Evolutionary conservation across 225 moss, liverwort and hornwort species (phyloP).

Genomic region (Lunularia cruciata): DNA sequence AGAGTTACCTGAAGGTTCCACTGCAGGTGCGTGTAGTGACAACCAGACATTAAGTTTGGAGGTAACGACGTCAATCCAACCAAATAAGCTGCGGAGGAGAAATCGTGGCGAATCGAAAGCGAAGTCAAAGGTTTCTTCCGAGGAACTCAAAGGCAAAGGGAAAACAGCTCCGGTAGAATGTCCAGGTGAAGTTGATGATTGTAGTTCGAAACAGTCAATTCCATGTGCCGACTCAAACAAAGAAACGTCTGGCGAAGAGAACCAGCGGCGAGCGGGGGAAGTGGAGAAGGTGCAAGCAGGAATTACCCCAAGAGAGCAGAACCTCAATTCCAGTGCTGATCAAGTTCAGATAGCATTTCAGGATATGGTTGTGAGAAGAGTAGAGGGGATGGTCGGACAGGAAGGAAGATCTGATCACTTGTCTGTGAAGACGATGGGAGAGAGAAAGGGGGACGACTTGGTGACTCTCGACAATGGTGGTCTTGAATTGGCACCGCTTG

Average conservation of each 20-base stretch:
- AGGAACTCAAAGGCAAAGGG: not conserved
- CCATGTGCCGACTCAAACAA: not conserved
- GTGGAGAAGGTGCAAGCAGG: not conserved
- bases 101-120: slow-evolving; percentile 10
- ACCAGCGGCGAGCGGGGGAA: not conserved
- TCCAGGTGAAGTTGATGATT: not conserved
- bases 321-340: not conserved
- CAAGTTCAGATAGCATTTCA: not conserved
- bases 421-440: not conserved
- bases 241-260: not conserved
- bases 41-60: not conserved
- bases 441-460: not conserved
- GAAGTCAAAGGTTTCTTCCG: not conserved
- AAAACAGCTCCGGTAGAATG: not conserved
- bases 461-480: not conserved
- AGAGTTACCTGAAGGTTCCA: not conserved
- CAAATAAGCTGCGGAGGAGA: not conserved
- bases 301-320: not conserved
- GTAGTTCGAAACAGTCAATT: too few species aligned
- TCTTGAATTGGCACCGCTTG: not conserved
- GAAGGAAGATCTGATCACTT: not conserved
- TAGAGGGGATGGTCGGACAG: not conserved
- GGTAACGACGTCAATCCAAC: not conserved
- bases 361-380: slow-evolving; percentile 8
- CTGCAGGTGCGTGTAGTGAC: not conserved